These are phyloP conservation scores for Elsinoe arachidis DNA, from an alignment of 2,329 filamentous ascomycete genomes.

Conservation along the genomic window DNA sequence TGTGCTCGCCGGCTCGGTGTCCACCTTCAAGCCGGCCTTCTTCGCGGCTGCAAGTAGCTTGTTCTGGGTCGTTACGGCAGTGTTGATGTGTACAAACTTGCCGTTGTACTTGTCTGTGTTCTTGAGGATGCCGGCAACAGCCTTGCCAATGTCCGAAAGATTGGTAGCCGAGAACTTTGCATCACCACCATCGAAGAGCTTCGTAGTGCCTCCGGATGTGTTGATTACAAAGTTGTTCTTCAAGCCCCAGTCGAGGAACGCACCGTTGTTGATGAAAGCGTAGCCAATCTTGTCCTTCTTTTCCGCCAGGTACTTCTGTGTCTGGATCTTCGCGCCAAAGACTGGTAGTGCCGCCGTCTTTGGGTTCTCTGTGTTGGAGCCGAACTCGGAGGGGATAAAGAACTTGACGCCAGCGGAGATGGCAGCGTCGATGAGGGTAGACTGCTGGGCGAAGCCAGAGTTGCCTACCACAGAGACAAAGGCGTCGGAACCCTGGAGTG, in stretches of 20 bases:
- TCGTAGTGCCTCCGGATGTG: slow-evolving; percentile 19
- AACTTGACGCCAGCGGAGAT: slow-evolving; percentile 32
- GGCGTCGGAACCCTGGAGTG: slow-evolving; percentile 31
- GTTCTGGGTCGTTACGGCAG: slow-evolving; percentile 29
- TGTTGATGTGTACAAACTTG: slow-evolving; percentile 31
- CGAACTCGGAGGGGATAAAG: slow-evolving; percentile 37
- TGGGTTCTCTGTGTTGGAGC: slow-evolving; percentile 28
- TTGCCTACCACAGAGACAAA: slow-evolving; percentile 30
- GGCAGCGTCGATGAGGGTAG: slow-evolving; percentile 31
- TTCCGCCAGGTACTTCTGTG: slow-evolving; percentile 28
- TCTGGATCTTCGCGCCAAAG: slow-evolving; percentile 29
- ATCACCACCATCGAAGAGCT: slow-evolving; percentile 30
- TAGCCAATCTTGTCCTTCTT: slow-evolving; percentile 26
- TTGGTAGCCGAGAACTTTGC: slow-evolving; percentile 25
- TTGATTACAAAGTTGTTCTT: slow-evolving; percentile 26
- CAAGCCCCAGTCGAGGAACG: slow-evolving; percentile 33
- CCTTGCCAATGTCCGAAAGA: slow-evolving; percentile 27
- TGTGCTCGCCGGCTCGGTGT: slow-evolving; percentile 17
- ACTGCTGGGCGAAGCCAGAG: slow-evolving; percentile 23
- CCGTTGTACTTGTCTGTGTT: slow-evolving; percentile 29
- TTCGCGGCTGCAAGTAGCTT: slow-evolving; percentile 29
- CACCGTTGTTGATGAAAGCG: slow-evolving; percentile 28
- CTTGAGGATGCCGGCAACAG: slow-evolving; percentile 26
- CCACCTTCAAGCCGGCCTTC: slow-evolving; percentile 19
- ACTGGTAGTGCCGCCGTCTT: slow-evolving; percentile 27